phyloP scores from a whole-genome alignment of 805 yeast genomes.

The Yamadazyma nakazawae region DNA sequence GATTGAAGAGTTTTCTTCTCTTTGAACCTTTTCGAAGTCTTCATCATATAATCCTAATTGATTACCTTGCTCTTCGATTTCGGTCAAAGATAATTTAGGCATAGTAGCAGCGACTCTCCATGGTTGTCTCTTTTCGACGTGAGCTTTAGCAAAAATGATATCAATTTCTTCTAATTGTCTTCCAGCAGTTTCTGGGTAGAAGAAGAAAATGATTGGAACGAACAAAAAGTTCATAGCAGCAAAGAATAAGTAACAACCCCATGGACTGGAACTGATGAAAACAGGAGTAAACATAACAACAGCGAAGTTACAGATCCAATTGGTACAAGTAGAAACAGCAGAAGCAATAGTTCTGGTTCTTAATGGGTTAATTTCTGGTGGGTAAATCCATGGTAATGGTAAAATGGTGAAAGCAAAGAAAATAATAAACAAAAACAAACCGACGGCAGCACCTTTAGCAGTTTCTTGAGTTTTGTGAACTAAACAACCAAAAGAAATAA shows the following conservation, averaged over 20 bases:
- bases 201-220: slow-evolving; percentile 40
- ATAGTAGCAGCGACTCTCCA: slow-evolving; percentile 61
- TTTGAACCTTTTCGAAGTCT: slow-evolving; percentile 37
- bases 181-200: slow-evolving; percentile 46
- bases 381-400: slow-evolving; percentile 47
- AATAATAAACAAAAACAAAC: slow-evolving; percentile 42
- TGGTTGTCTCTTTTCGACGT: slow-evolving; percentile 53
- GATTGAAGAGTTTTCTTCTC: slow-evolving; percentile 14
- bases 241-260: slow-evolving; percentile 44
- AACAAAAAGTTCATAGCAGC: slow-evolving; percentile 37
- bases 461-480: slow-evolving; percentile 25
- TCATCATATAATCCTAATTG: slow-evolving; percentile 54
- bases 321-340: slow-evolving; percentile 43
- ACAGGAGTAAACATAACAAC: slow-evolving; percentile 47
- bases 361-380: slow-evolving; percentile 46
- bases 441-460: slow-evolving; percentile 45
- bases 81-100: slow-evolving; percentile 55
- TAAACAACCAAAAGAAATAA: slow-evolving; percentile 42
- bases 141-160: slow-evolving; percentile 62
- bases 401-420: slow-evolving; percentile 44
- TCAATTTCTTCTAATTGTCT: slow-evolving; percentile 46
- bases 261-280: slow-evolving; percentile 34
- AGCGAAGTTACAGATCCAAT: slow-evolving; percentile 44
- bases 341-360: slow-evolving; percentile 45
- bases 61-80: slow-evolving; percentile 59